Percentiles rank a stretch among this genome's conserved stretches.
Conservation (phyloP, 257 asterid species). For the Capsicum chinense region DNA sequence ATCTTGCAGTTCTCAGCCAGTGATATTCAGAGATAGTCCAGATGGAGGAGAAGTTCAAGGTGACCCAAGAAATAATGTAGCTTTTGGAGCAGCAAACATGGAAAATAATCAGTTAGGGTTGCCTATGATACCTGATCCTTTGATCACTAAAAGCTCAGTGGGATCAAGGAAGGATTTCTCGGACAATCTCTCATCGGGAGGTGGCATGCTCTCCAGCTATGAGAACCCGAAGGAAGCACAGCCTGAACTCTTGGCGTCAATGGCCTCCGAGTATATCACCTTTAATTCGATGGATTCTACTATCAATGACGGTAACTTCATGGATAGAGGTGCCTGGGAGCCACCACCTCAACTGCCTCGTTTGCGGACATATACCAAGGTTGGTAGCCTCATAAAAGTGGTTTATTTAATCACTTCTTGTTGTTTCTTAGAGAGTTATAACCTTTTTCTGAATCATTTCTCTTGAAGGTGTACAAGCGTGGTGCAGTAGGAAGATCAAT, state of each 20-base stretch:
- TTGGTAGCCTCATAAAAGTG: conserved; percentile 31
- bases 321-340: conserved; percentile 79
- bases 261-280: conserved; percentile 86
- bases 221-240: conserved; percentile 73
- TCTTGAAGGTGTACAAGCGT: conserved; percentile 85
- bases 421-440: conserved; percentile 17
- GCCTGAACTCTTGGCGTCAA: conserved; percentile 84
- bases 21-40: conserved; percentile 69
- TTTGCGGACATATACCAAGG: conserved; percentile 90
- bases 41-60: conserved; percentile 69
- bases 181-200: conserved; percentile 58
- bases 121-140: conserved; percentile 68
- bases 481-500: conserved; percentile 98
- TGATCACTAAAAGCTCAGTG: conserved; percentile 57
- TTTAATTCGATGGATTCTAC: conserved; percentile 84
- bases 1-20: conserved; percentile 74
- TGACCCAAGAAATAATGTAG: conserved; percentile 56
- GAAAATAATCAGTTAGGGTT: conserved; percentile 65
- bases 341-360: conserved; percentile 81
- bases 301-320: conserved; percentile 66
- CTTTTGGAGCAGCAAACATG: conserved; percentile 60
- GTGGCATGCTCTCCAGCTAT: conserved; percentile 65
- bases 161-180: conserved; percentile 67
- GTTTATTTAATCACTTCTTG: background rate
- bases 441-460: conserved; percentile 3